Conservation (phyloP, 495 filamentous ascomycete genomes). For the Podospora comata region DNA sequence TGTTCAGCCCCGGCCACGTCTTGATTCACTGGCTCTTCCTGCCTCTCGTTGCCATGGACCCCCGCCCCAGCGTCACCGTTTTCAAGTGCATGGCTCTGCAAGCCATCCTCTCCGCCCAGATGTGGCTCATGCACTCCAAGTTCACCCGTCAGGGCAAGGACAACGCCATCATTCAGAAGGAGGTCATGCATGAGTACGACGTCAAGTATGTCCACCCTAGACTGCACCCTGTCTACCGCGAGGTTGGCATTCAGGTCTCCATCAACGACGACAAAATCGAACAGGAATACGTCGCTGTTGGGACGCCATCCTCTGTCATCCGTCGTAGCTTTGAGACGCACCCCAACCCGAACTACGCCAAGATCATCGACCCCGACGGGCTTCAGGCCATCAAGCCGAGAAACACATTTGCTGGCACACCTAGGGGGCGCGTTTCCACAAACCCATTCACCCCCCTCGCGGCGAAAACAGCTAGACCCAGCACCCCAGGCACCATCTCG, state of each 20-base stretch:
- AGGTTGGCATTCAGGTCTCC: conserved; percentile 75
- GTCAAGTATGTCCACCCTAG: conserved; percentile 89
- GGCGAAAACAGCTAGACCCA: background rate
- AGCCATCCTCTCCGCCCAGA: conserved; percentile 70
- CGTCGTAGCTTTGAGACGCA: conserved; percentile 79
- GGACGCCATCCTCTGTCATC: conserved; percentile 74
- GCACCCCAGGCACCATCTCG: background rate
- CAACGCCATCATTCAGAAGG: conserved; percentile 74
- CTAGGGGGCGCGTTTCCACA: background rate
- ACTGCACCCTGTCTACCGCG: conserved; percentile 75
- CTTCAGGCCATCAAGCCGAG: background rate
- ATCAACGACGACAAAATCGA: conserved; percentile 43
- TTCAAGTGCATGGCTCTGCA: conserved; percentile 73
- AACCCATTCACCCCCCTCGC: background rate
- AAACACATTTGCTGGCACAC: background rate
- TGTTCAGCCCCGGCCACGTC: conserved; percentile 90
- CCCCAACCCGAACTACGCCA: conserved; percentile 83
- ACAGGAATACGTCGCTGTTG: conserved; percentile 59
- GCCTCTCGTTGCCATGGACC: conserved; percentile 69
- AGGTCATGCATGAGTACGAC: conserved; percentile 94
- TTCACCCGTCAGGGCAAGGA: conserved; percentile 88
- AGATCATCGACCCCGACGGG: conserved; percentile 71
- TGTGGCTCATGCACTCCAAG: conserved; percentile 62
- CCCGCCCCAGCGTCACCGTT: conserved; percentile 77
- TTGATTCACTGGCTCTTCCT: conserved; percentile 85